Conservation (phyloP, 345 rosid species). For the Mercurialis annua region DNA sequence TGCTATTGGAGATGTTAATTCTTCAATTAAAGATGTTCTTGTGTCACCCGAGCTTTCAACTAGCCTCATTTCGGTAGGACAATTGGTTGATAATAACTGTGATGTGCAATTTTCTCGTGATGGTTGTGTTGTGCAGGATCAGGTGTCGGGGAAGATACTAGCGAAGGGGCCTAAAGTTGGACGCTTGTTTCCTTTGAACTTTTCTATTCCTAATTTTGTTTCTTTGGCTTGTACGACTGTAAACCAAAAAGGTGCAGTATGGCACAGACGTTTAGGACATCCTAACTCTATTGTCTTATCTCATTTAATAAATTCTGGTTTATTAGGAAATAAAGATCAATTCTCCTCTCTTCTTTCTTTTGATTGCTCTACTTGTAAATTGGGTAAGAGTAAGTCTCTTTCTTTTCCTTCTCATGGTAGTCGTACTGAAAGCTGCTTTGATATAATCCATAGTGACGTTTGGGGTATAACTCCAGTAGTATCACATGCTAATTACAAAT, state of each 20-base stretch:
- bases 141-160: neutral
- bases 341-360: neutral
- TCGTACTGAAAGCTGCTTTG: neutral
- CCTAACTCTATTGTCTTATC: neutral
- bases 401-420: neutral
- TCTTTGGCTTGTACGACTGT: neutral
- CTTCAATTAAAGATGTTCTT: neutral
- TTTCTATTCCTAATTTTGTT: neutral
- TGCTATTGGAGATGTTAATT: too few species aligned
- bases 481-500: neutral
- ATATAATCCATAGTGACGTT: neutral
- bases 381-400: neutral
- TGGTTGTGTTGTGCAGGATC: conserved; percentile 11
- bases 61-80: neutral
- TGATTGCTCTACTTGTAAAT: neutral
- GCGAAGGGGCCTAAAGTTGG: conserved; percentile 6
- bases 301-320: neutral
- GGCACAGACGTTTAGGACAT: neutral
- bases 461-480: neutral
- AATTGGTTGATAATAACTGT: neutral
- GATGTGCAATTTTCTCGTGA: too few species aligned
- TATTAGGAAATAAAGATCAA: neutral
- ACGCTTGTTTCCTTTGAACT: neutral
- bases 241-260: neutral
- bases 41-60: neutral